phyloP scores from a whole-genome alignment of 139 green algal species.

The Gonium pectorale region DNA sequence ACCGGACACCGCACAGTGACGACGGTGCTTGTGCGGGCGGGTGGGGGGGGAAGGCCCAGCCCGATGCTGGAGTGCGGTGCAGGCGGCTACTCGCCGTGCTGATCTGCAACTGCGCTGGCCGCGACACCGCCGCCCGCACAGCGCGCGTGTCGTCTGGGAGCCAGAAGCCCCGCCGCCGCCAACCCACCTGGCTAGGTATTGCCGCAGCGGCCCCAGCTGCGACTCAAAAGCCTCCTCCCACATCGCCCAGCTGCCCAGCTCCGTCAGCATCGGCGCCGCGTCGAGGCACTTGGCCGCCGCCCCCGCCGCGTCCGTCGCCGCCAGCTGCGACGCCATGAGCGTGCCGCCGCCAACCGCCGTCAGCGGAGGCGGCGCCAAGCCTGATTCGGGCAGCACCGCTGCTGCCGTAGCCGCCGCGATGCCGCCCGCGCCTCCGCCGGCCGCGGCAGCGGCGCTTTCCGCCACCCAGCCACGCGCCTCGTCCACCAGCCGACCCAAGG shows the following conservation, averaged over 20 bases:
- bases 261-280: slow-evolving; percentile 22
- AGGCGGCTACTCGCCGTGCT: too few species aligned
- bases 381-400: background rate
- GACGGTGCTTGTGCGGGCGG: too few species aligned
- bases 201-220: slow-evolving; percentile 26
- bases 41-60: too few species aligned
- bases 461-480: background rate
- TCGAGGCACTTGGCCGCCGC: background rate
- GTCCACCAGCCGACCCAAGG: background rate
- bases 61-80: too few species aligned
- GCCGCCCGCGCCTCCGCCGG: too few species aligned
- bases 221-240: slow-evolving; percentile 39
- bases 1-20: too few species aligned
- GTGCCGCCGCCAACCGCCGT: background rate
- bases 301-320: background rate
- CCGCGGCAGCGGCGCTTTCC: too few species aligned
- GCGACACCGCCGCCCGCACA: too few species aligned
- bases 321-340: background rate
- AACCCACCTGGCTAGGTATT: too few species aligned
- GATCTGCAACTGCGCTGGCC: too few species aligned
- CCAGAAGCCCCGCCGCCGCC: too few species aligned
- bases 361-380: slow-evolving; percentile 15
- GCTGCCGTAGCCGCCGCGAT: background rate
- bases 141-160: too few species aligned
- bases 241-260: slow-evolving; percentile 14